Evolutionary conservation across 495 filamentous ascomycete genomes (phyloP).

Genomic region (Halenospora varia): DNA sequence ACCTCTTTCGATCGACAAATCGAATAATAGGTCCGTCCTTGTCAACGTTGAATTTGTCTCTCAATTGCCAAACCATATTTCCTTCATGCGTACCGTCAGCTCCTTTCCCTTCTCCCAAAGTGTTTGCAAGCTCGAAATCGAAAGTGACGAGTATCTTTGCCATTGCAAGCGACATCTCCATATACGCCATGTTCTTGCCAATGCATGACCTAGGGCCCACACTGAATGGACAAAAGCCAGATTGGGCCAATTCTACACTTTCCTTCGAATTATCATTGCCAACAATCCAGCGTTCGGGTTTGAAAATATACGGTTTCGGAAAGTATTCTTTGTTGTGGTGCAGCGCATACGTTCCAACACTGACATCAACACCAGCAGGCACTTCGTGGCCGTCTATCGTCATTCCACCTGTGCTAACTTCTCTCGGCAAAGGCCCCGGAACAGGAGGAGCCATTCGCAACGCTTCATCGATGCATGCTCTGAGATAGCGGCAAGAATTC

Average conservation of each 20-base stretch:
- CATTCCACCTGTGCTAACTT: constrained; percentile 17
- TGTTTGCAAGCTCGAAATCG: too few species aligned
- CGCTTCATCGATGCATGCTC: constrained; percentile 30
- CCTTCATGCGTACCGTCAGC: too few species aligned
- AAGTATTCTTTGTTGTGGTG: constrained; percentile 29
- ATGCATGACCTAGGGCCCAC: constrained; percentile 54
- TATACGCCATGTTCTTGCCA: constrained; percentile 49
- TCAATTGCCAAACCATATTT: too few species aligned
- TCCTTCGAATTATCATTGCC: not conserved
- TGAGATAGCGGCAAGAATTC: constrained; percentile 28
- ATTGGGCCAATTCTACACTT: not conserved
- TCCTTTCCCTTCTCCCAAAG: too few species aligned
- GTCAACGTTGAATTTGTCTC: too few species aligned
- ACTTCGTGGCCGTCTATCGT: constrained; percentile 20
- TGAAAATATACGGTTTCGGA: constrained; percentile 24
- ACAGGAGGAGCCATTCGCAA: constrained; percentile 28
- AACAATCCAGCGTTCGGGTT: constrained; percentile 32
- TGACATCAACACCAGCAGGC: constrained; percentile 26
- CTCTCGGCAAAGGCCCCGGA: constrained; percentile 17
- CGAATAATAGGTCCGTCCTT: too few species aligned
- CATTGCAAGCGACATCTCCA: too few species aligned
- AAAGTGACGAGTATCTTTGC: too few species aligned
- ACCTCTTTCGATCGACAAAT: too few species aligned
- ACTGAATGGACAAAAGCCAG: constrained; percentile 53
- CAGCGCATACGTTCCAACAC: constrained; percentile 23